A percentile compares a stretch with the other conserved stretches of the same genome.
Conservation (phyloP, 2,329 filamentous ascomycete genomes). For the Colletotrichum godetiae region DNA sequence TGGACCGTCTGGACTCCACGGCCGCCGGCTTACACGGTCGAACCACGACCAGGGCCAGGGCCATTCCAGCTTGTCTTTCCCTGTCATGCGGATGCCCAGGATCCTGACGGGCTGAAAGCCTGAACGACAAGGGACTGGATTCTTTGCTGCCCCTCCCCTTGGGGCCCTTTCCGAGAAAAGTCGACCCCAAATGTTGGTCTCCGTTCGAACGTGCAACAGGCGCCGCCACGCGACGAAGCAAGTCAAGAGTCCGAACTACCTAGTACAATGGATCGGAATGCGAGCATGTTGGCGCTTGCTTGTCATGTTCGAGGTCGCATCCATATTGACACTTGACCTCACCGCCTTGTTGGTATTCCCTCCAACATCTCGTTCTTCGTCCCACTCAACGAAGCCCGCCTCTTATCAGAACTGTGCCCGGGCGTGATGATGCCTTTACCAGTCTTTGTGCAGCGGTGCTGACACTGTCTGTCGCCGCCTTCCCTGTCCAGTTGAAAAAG, state of each 20-base stretch:
- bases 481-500: constrained; percentile 5
- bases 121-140: constrained; percentile 36
- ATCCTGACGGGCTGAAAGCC: constrained; percentile 37
- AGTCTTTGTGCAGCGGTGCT: constrained; percentile 33
- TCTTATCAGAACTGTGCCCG: constrained; percentile 32
- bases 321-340: not conserved
- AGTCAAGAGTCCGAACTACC: constrained; percentile 22
- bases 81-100: constrained; percentile 15
- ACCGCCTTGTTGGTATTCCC: constrained; percentile 16
- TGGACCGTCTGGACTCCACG: constrained; percentile 1
- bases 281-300: constrained; percentile 1
- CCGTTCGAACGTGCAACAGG: constrained; percentile 9
- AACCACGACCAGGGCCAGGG: not conserved
- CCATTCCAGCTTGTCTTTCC: constrained; percentile 18
- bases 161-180: constrained; percentile 19
- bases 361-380: constrained; percentile 18
- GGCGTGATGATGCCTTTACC: constrained; percentile 14
- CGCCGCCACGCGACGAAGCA: not conserved
- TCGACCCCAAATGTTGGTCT: constrained; percentile 29
- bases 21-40: constrained; percentile 28
- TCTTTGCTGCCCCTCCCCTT: constrained; percentile 1
- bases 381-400: constrained; percentile 25
- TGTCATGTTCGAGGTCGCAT: constrained; percentile 6
- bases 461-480: constrained; percentile 14
- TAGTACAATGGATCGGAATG: not conserved